Evolutionary conservation across 345 rosid species (phyloP).

Genomic region (Eucalyptus erythrocorys): DNA sequence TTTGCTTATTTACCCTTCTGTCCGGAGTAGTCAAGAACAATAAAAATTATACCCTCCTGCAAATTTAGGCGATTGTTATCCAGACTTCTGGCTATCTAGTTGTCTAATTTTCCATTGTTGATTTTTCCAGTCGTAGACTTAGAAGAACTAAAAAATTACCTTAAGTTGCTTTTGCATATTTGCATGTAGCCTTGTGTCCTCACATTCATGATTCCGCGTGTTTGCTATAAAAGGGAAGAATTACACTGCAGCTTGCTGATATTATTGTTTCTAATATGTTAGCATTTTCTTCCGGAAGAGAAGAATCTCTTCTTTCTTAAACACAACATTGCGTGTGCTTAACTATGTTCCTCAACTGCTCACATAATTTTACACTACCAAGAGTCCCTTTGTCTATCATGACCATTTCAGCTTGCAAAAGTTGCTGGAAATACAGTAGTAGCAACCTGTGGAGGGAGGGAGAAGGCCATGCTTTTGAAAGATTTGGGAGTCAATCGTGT

Average conservation of each 20-base stretch:
- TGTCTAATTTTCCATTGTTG: background rate
- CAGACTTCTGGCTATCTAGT: background rate
- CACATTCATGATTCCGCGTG: background rate
- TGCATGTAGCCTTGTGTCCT: background rate
- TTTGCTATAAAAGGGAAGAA: background rate
- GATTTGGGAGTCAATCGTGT: slow-evolving; percentile 78
- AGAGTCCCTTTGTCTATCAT: background rate
- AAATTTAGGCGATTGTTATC: background rate
- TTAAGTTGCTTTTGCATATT: background rate
- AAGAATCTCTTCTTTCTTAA: background rate
- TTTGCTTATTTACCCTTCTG: background rate
- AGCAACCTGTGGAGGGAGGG: slow-evolving; percentile 92
- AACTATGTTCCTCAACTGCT: background rate
- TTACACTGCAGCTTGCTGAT: background rate
- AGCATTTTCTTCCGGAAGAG: background rate
- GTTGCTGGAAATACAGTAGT: slow-evolving; percentile 75
- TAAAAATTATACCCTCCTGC: background rate
- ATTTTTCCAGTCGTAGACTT: background rate
- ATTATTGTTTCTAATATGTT: background rate
- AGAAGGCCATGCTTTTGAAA: slow-evolving; percentile 72
- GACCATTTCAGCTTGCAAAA: slow-evolving; percentile 66
- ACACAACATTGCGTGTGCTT: background rate
- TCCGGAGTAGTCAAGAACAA: background rate
- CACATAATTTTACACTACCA: background rate
- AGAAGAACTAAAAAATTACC: background rate